These are phyloP conservation scores for Colletotrichum sp. DNA, from an alignment of 2,329 filamentous ascomycete species.

Conservation along the genomic window DNA sequence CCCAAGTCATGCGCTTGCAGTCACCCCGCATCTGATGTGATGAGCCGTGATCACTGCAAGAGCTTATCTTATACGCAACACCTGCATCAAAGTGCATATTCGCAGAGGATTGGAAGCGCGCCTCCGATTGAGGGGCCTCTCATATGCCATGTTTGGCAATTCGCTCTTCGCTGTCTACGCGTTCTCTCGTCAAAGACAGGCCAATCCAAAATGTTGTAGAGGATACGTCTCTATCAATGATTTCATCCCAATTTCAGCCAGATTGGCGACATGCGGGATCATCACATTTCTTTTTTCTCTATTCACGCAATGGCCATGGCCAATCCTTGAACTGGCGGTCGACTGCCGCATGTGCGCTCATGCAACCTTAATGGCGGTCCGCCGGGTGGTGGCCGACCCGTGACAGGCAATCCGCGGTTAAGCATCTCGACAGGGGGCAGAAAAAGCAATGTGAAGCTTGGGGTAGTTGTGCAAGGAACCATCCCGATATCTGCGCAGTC, in stretches of 20 bases:
- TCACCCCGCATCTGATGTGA: neutral
- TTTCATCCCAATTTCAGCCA: neutral
- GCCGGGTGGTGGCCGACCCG: constrained; percentile 1
- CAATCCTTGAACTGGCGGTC: neutral
- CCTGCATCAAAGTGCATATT: neutral
- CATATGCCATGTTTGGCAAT: neutral
- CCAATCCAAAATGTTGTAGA: neutral
- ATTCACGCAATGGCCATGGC: neutral
- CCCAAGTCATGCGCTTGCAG: neutral
- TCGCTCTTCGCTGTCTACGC: neutral
- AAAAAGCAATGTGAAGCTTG: constrained; percentile 9
- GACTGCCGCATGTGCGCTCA: neutral
- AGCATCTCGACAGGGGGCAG: neutral
- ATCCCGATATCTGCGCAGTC: neutral
- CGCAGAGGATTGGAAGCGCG: neutral
- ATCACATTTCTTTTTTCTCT: neutral
- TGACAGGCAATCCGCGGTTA: neutral
- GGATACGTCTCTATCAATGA: neutral
- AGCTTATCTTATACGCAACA: neutral
- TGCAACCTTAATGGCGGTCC: constrained; percentile 14
- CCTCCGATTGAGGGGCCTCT: neutral
- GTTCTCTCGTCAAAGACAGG: neutral
- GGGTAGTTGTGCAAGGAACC: neutral
- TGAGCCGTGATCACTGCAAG: neutral
- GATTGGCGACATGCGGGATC: neutral